Percentiles rank a stretch among this genome's conserved stretches.
These are phyloP conservation scores for Plenodomus lindquistii DNA, from an alignment of 2,329 filamentous ascomycete species.

Conservation along the genomic window DNA sequence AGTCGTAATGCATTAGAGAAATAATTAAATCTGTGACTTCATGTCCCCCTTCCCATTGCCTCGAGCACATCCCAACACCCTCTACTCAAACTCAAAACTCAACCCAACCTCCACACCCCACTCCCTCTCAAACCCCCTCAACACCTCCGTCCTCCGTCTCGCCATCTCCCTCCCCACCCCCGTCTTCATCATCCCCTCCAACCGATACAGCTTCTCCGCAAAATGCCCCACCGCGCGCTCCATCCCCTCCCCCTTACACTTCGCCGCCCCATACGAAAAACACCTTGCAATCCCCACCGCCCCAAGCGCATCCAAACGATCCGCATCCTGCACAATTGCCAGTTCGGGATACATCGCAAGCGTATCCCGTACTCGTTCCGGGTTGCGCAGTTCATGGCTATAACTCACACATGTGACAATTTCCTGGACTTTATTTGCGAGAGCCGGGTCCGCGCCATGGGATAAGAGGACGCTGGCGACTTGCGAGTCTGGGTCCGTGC, in stretches of 20 bases:
- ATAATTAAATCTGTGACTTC: neutral
- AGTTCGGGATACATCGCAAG: conserved; percentile 71
- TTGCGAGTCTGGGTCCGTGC: conserved; percentile 58
- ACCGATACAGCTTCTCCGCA: conserved; percentile 38
- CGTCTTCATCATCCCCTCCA: conserved; percentile 45
- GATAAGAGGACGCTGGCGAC: conserved; percentile 60
- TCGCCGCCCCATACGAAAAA: conserved; percentile 72
- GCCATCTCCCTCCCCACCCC: conserved; percentile 25
- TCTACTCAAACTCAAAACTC: conserved; percentile 16
- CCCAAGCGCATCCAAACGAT: conserved; percentile 88
- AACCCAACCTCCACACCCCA: conserved; percentile 18
- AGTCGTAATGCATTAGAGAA: too few relatives aligned
- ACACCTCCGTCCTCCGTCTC: conserved; percentile 11
- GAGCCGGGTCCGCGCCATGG: conserved; percentile 58
- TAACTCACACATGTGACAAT: conserved; percentile 81
- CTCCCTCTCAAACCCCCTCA: conserved; percentile 20
- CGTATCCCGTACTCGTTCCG: conserved; percentile 62
- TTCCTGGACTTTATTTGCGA: conserved; percentile 70
- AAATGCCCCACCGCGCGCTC: conserved; percentile 40
- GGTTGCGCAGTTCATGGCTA: conserved; percentile 70
- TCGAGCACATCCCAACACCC: neutral
- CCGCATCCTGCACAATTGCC: conserved; percentile 87
- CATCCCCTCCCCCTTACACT: conserved; percentile 30
- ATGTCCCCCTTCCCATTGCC: neutral
- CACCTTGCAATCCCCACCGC: conserved; percentile 80